Evolutionary conservation across 2,329 filamentous ascomycete species (phyloP), one percentile per base, ranked within the genome.

Genomic region (Hymenoscyphus repandus): DNA sequence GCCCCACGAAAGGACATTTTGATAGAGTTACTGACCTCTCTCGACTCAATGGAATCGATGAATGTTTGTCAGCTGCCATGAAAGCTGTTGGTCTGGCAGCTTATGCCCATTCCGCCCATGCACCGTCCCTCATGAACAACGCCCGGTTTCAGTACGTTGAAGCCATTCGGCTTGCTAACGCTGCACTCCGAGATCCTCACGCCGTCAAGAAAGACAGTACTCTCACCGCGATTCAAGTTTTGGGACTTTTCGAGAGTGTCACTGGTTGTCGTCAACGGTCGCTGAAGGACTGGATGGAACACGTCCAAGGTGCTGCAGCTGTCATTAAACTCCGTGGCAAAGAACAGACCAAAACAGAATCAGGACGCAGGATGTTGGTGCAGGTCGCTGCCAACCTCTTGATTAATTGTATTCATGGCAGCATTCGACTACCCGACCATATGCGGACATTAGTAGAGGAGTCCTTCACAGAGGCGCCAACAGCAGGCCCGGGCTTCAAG

Each of bases 211-310:
- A 76, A 56, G 78, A 81, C 55, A 74, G 69, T 38, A 80, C 78
- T 0, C 74, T 81, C 68, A 69, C 80, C 7, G 72, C 75, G 0
- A 72, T 80, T 13, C 68, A 80, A 42, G 73, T 81, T 41, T 68
- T 81, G 5, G 73, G 75, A 39, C 74, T 77, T 4, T 81, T 76
- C 47, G 77, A 80, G 62, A 76, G 75, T 57, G 69, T 80, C 52
- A 73, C 74, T 10, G 75, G 76, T 13, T 69, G 66, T 17, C 71
- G 68, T 6, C 64, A 69, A 6, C 68, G 71, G 47, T 78, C 75
- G 0, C 68, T 78, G 56, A 65, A 69, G 47, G 74, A 74, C 10
- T 80, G 77, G 73, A 72, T 76, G 51, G 68, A 76, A 47, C 78
- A 80, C 57, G 69, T 80, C 34, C 74, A 73, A 43, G 77, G 77